Evolutionary conservation across 179 eudicot species (phyloP).

Genomic region (Beta lomatogona): DNA sequence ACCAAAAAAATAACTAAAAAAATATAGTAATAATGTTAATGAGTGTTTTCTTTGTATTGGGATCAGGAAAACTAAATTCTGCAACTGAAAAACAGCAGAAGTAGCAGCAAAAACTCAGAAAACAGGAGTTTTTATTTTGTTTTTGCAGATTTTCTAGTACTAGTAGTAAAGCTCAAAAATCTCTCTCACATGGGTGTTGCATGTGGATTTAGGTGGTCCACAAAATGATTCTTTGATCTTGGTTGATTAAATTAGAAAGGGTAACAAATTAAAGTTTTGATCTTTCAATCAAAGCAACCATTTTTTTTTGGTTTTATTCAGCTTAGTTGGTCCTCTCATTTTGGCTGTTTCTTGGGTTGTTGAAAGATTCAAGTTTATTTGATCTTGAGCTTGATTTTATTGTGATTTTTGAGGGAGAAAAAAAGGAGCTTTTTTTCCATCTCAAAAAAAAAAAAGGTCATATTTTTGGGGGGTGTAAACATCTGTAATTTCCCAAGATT

Average conservation of each 20-base stretch:
- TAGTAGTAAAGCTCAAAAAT: background rate
- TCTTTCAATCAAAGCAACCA: conserved; percentile 2
- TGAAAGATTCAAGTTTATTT: conserved; percentile 29
- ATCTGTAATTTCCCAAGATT: conserved; percentile 22
- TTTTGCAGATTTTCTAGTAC: conserved; percentile 18
- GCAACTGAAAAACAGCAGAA: conserved; percentile 22
- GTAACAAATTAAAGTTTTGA: conserved; percentile 20
- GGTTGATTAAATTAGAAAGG: background rate
- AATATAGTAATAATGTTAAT: background rate
- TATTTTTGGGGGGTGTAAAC: background rate
- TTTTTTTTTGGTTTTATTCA: background rate
- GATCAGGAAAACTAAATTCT: conserved; percentile 39
- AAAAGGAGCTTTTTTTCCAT: background rate
- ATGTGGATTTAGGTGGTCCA: conserved; percentile 25
- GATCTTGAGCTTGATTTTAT: conserved; percentile 16
- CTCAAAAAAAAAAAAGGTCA: background rate
- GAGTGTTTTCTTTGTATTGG: conserved; percentile 30
- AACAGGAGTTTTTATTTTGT: background rate
- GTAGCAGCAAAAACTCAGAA: conserved; percentile 10
- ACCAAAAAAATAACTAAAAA: background rate
- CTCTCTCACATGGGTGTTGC: conserved; percentile 27
- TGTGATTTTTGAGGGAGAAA: conserved; percentile 15
- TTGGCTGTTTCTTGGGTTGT: conserved; percentile 13
- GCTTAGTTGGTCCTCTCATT: background rate
- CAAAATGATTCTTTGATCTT: background rate